phyloP scores from a whole-genome alignment of 257 asterid genomes.

The Solanum gandarillasii region DNA sequence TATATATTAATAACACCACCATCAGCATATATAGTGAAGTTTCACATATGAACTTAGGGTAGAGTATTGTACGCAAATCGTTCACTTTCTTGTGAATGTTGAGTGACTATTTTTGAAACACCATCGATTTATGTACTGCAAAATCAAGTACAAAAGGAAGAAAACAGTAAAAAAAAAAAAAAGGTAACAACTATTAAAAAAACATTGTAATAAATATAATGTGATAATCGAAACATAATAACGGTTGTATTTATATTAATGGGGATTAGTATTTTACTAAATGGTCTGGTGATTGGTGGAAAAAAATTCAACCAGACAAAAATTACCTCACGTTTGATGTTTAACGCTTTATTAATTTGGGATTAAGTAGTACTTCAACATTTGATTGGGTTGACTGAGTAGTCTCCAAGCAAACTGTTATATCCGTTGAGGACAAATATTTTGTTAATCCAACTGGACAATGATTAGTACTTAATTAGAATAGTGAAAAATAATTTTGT shows the following conservation, averaged over 20 bases:
- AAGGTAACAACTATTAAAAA: no score
- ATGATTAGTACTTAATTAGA: background rate
- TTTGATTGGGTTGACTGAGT: background rate
- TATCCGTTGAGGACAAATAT: background rate
- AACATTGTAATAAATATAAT: no score
- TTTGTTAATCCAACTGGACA: background rate
- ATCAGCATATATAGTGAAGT: no score
- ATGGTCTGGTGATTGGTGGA: background rate
- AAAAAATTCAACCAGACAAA: background rate
- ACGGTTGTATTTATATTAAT: background rate
- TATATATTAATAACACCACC: no score
- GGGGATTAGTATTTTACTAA: background rate
- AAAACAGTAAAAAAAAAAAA: no score
- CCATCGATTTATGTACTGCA: fast-evolving
- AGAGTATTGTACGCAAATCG: no score
- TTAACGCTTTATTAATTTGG: background rate
- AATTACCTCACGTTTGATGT: background rate
- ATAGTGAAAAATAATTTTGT: background rate
- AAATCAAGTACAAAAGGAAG: no score
- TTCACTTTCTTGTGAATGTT: no score
- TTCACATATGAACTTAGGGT: no score
- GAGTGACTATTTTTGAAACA: no score
- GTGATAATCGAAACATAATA: no score
- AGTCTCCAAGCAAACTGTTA: background rate
- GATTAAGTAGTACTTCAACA: background rate